A percentile compares a stretch with the other conserved stretches of the same genome.
phyloP scores from a whole-genome alignment of 2,329 filamentous ascomycete genomes.

The Penicillium freii region DNA sequence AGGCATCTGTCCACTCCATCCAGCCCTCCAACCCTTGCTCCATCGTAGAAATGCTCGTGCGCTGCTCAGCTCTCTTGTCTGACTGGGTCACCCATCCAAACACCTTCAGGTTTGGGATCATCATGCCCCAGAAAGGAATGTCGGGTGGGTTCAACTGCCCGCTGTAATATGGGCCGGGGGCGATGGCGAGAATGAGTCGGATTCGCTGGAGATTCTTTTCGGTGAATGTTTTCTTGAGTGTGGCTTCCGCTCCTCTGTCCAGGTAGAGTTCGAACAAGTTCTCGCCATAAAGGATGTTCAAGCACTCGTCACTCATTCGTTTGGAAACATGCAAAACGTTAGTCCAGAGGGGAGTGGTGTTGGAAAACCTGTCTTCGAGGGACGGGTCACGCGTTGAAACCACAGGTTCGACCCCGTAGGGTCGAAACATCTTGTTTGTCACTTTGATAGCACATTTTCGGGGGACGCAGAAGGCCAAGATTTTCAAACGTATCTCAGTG shows the following conservation, averaged over 20 bases:
- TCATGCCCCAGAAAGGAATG: neutral
- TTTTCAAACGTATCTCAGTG: neutral
- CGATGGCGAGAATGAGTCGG: neutral
- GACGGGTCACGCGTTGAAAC: neutral
- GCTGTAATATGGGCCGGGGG: neutral
- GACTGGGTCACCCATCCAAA: neutral
- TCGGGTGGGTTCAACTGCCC: neutral
- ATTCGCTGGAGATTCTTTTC: neutral
- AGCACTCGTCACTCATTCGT: neutral
- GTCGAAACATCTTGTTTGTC: neutral
- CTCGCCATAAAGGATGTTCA: neutral
- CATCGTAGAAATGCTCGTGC: neutral
- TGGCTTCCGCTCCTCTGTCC: neutral
- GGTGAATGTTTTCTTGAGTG: neutral
- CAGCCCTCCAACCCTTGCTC: neutral
- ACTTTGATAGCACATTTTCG: neutral
- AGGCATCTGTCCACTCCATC: neutral
- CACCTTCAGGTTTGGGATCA: neutral
- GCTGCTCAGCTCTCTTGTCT: neutral
- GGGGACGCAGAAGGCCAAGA: neutral
- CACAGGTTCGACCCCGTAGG: neutral
- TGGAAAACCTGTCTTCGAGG: neutral
- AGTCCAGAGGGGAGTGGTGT: neutral
- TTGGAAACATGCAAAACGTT: neutral
- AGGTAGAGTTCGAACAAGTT: slow-evolving; percentile 2